These are phyloP conservation scores for Vaccinium myrtillus DNA, from an alignment of 148 eudicot genomes.

Conservation along the genomic window DNA sequence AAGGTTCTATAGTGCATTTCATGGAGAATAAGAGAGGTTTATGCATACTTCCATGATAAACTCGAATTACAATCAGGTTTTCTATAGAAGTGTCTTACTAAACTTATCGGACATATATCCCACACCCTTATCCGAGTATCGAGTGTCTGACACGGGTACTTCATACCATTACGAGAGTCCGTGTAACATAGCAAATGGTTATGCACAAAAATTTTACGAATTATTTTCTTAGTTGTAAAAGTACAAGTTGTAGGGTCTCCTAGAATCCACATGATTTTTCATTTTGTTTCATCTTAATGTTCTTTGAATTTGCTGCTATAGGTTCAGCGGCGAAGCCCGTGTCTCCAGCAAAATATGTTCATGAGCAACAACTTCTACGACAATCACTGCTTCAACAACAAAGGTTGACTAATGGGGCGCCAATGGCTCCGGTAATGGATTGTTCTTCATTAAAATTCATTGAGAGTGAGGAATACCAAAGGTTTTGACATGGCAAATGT, in stretches of 20 bases:
- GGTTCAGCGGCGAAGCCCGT: not conserved
- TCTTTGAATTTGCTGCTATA: not conserved
- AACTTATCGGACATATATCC: no score
- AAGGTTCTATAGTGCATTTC: no score
- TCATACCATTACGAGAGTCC: no score
- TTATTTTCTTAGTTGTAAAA: not conserved
- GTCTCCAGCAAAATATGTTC: not conserved
- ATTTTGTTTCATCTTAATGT: not conserved
- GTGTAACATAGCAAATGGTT: not conserved
- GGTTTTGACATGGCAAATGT: not conserved
- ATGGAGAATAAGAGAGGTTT: no score
- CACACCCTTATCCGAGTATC: no score
- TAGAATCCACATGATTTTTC: not conserved
- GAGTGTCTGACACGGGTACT: no score
- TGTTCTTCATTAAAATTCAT: not conserved
- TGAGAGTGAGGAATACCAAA: not conserved
- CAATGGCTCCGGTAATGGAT: not conserved
- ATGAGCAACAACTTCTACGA: not conserved
- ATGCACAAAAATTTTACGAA: not conserved
- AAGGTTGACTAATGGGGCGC: not conserved
- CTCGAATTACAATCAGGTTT: no score
- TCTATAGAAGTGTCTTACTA: no score
- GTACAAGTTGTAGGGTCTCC: not conserved
- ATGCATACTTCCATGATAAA: no score
- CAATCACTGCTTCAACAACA: not conserved